A percentile compares a stretch with the other conserved stretches of the same genome.
Conservation (phyloP, 2,329 filamentous ascomycete species). For the Fusarium nodosum region DNA sequence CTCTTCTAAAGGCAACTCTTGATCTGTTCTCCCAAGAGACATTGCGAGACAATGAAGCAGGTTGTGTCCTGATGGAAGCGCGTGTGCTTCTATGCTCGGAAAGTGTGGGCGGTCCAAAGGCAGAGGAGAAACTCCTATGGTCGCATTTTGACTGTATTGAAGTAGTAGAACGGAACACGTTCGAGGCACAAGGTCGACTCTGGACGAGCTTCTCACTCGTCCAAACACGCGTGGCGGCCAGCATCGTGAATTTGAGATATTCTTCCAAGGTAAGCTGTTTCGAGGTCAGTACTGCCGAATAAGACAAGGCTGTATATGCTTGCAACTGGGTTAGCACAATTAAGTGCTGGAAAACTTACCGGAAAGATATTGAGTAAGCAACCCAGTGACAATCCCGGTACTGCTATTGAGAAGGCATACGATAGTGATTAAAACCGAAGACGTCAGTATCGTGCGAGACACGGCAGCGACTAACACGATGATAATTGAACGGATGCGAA, state of each 20-base stretch:
- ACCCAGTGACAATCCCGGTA: constrained; percentile 14
- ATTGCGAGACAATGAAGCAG: constrained; percentile 60
- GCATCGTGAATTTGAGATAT: constrained; percentile 37
- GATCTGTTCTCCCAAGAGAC: constrained; percentile 62
- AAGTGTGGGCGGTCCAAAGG: constrained; percentile 61
- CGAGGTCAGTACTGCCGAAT: constrained; percentile 8
- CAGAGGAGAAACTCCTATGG: constrained; percentile 64
- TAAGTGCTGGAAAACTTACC: constrained; percentile 15
- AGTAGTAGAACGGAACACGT: constrained; percentile 28
- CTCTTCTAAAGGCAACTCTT: constrained; percentile 57
- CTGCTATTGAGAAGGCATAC: constrained; percentile 17
- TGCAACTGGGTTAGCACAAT: too few species aligned
- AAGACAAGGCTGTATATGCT: not conserved
- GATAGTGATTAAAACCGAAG: constrained; percentile 3
- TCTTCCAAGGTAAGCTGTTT: constrained; percentile 5
- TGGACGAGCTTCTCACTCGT: constrained; percentile 50
- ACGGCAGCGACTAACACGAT: constrained; percentile 20
- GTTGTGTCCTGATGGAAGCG: constrained; percentile 57
- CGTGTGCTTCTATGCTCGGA: constrained; percentile 59
- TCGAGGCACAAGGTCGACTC: constrained; percentile 26
- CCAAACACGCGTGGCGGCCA: constrained; percentile 49
- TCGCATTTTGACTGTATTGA: constrained; percentile 38
- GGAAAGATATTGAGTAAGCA: constrained; percentile 19
- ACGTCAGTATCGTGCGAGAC: constrained; percentile 21
- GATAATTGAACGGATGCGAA: constrained; percentile 9